Evolutionary conservation across 192 early-diverging fungal species (phyloP).

Genomic region (Chytriomyces confervae): DNA sequence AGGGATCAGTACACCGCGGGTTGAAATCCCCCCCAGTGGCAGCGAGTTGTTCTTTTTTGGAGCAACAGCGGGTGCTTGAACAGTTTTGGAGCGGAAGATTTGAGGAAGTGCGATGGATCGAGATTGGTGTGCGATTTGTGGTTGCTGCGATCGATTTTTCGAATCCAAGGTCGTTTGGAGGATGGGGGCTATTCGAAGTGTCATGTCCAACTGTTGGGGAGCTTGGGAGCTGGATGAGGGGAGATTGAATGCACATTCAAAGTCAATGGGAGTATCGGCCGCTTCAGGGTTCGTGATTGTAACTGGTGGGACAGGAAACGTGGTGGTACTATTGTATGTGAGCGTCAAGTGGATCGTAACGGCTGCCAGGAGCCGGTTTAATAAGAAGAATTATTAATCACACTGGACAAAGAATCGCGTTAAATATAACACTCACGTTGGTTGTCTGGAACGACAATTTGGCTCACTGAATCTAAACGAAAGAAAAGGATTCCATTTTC

Average conservation of each 20-base stretch:
- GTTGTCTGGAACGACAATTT: constrained; percentile 25
- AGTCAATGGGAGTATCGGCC: neutral
- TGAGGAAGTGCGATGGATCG: constrained; percentile 22
- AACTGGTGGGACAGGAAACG: constrained; percentile 24
- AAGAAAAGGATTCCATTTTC: constrained; percentile 28
- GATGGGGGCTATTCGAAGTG: constrained; percentile 14
- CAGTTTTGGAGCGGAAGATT: constrained; percentile 8
- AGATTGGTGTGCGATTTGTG: neutral
- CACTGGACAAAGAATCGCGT: neutral
- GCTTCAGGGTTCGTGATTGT: neutral
- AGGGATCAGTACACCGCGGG: constrained; percentile 9
- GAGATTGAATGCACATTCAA: constrained; percentile 29
- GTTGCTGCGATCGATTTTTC: neutral
- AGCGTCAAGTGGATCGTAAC: constrained; percentile 21
- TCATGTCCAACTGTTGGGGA: constrained; percentile 21
- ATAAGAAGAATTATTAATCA: neutral
- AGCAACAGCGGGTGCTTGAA: neutral
- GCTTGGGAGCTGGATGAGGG: neutral
- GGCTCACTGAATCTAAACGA: constrained; percentile 13
- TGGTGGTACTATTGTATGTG: constrained; percentile 15
- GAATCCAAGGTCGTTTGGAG: neutral
- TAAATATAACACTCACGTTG: neutral
- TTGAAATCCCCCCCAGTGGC: constrained; percentile 24
- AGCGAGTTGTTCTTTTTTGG: neutral
- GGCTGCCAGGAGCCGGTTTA: neutral